Evolutionary conservation across 306 rosid species (phyloP), one percentile per base, ranked within the genome.

Genomic region (Dryas octopetala): DNA sequence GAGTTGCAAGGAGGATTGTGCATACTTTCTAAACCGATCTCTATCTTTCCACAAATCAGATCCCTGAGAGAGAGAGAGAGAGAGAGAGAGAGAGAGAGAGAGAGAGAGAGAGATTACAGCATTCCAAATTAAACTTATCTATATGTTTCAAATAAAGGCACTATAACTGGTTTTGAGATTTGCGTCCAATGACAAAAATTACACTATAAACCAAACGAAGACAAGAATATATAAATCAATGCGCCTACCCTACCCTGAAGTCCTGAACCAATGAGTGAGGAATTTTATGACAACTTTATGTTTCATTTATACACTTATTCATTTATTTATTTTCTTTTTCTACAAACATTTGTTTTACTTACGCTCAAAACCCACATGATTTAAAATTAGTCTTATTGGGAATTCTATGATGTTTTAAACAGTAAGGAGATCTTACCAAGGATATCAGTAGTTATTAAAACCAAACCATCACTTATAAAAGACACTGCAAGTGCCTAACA

Each of bases 1-100:
- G 58, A 95, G 96, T 82, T 91, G 97, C 83, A 91, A 72, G 28
- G 97, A 91, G 19, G 98, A 96, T 73, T 70, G 90, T 48, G 97
- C 93, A 62, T 87, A 91, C 85, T 80, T 95, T 68, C 76, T 82
- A 73, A 90, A 95, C 45, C 89, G 93, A 15, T 78, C 86, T 73
- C 52, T 81, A 79, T 91, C 89, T 57, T 89, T 95, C 96, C 96
- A 95, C 50, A 91, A 70, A 80, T 91, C 97, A 62, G 96, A 91
- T 62, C 98, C 97, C 98, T 95, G 85, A 66, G 38, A 32, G 38
- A 32, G 38, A 32, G 38, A 32, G 58, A 62, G 48, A 32, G 13
- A 32, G 7, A 54, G 80, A 73, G 64, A 38, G n/a, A n/a, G n/a
- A n/a, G 85, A 66, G 38, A 32, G 38, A 32, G 38, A 32, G 38